These are phyloP conservation scores for Solanum dulcamara DNA, from an alignment of 257 asterid genomes.

Conservation along the genomic window DNA sequence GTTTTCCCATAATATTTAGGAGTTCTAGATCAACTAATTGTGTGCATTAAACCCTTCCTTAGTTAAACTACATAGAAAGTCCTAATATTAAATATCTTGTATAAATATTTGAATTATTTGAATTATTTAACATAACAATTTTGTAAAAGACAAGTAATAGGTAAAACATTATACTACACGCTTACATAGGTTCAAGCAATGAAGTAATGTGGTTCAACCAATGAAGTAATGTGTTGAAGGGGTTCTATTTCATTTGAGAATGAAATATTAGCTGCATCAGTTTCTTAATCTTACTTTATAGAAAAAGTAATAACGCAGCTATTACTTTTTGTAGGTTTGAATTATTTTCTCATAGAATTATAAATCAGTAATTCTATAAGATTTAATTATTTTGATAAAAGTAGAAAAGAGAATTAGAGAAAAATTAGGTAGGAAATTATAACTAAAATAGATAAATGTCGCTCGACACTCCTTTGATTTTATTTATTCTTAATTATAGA, in stretches of 20 bases:
- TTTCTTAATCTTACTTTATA: neutral
- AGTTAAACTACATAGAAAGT: neutral
- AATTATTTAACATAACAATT: neutral
- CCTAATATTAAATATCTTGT: neutral
- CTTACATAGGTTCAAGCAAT: neutral
- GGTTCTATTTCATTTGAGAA: neutral
- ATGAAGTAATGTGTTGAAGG: neutral
- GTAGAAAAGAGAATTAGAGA: neutral
- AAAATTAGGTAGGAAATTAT: neutral
- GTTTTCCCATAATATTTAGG: neutral
- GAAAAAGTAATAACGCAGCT: neutral
- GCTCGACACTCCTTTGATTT: neutral
- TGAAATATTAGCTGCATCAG: neutral
- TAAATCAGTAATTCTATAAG: no score
- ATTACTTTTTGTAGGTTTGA: neutral
- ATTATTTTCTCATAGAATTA: neutral
- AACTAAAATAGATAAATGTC: no score
- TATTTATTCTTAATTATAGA: neutral
- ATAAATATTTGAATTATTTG: neutral
- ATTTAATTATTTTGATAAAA: no score
- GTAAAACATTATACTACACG: neutral
- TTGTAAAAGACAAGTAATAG: neutral
- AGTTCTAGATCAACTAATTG: neutral
- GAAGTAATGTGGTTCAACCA: neutral
- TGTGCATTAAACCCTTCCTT: neutral